These are phyloP conservation scores for Aethionema arabicum DNA, from an alignment of 345 rosid species.

Conservation along the genomic window DNA sequence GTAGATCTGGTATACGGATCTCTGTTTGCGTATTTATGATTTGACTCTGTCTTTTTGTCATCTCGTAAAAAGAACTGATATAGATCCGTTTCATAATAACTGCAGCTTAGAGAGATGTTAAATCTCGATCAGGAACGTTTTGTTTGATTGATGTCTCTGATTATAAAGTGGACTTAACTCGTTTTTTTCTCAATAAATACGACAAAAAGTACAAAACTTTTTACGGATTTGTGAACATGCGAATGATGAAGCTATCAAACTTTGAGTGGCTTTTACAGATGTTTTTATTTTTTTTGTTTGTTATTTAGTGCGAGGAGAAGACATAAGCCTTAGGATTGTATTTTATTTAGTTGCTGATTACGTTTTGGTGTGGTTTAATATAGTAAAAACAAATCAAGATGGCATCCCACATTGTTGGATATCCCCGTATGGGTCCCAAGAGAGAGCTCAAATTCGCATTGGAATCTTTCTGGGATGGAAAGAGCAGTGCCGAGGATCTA, in stretches of 20 bases:
- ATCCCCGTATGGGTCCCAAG: slow-evolving; percentile 99
- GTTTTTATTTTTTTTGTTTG: background rate
- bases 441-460: slow-evolving; percentile 96
- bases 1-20: slow-evolving; percentile 15
- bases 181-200: slow-evolving; percentile 4
- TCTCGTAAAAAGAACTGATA: background rate
- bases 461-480: slow-evolving; percentile 98
- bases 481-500: slow-evolving; percentile 87
- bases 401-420: slow-evolving; percentile 99
- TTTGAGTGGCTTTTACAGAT: background rate
- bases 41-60: background rate
- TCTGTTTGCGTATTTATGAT: background rate
- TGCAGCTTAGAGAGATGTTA: background rate
- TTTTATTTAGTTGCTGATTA: slow-evolving; percentile 25
- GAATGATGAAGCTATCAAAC: background rate
- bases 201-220: slow-evolving; percentile 6
- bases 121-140: background rate
- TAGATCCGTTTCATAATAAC: slow-evolving; percentile 3
- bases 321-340: background rate
- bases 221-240: background rate
- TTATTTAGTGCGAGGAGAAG: background rate
- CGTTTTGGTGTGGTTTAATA: slow-evolving; percentile 4
- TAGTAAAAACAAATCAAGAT: slow-evolving; percentile 43
- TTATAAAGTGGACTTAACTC: background rate
- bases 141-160: slow-evolving; percentile 11